phyloP scores from a whole-genome alignment of 2,329 filamentous ascomycete genomes.

The Graphilbum fragrans region DNA sequence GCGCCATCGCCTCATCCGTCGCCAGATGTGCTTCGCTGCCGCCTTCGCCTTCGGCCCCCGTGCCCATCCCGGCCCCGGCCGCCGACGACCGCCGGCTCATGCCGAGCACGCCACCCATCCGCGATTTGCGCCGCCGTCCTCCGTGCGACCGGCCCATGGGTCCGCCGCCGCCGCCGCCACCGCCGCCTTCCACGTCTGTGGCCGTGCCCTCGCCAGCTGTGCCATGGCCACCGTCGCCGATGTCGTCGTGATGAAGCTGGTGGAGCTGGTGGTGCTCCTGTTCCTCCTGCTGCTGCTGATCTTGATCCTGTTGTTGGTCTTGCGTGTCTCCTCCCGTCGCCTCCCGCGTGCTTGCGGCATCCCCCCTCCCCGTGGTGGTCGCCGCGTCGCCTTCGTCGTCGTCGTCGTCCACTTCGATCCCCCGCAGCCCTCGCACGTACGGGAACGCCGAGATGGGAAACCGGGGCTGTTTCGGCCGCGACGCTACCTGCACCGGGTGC shows the following conservation, averaged over 20 bases:
- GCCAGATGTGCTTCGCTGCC: conserved; percentile 22
- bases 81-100: conserved; percentile 42
- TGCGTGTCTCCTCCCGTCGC: no score
- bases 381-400: conserved; percentile 56
- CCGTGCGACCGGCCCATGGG: no score
- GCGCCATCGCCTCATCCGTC: conserved; percentile 42
- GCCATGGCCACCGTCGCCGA: conserved; percentile 31
- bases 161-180: no score
- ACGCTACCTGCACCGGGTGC: conserved; percentile 52
- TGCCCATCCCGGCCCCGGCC: conserved; percentile 31
- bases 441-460: conserved; percentile 87
- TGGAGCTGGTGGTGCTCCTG: no score
- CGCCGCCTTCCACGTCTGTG: conserved; percentile 52
- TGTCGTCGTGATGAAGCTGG: no score
- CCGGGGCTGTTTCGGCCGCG: conserved; percentile 68
- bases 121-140: conserved; percentile 26
- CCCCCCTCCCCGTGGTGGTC: conserved; percentile 24
- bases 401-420: conserved; percentile 67
- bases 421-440: conserved; percentile 71
- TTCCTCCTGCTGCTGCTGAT: no score
- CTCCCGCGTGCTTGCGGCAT: not conserved
- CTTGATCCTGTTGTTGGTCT: no score
- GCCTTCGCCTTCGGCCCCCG: not conserved
- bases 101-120: conserved; percentile 31
- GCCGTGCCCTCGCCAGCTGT: conserved; percentile 52